These are phyloP conservation scores for Lepraria neglecta DNA, from an alignment of 495 filamentous ascomycete genomes.

Conservation along the genomic window DNA sequence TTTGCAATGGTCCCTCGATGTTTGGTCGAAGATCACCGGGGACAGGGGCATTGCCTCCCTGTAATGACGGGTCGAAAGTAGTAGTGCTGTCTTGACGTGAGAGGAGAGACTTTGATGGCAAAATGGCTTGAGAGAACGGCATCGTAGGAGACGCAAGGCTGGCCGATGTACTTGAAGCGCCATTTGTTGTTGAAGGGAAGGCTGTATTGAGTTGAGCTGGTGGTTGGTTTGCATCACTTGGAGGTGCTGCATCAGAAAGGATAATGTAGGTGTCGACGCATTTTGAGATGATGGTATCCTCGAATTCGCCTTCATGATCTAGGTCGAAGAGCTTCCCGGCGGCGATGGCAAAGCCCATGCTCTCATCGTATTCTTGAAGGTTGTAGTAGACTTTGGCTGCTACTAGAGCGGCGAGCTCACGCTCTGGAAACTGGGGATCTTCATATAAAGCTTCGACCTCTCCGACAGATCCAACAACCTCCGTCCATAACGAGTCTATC, in stretches of 20 bases:
- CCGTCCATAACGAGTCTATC: constrained; percentile 94
- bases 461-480: constrained; percentile 83
- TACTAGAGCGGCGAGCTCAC: constrained; percentile 88
- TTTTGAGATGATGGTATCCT: constrained; percentile 97
- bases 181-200: constrained; percentile 56
- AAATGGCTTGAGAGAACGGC: constrained; percentile 83
- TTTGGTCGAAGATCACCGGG: constrained; percentile 48
- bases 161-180: constrained; percentile 58
- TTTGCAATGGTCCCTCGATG: constrained; percentile 66
- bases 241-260: constrained; percentile 56
- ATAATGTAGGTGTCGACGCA: constrained; percentile 97
- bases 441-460: constrained; percentile 98
- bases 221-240: constrained; percentile 43
- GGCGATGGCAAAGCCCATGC: constrained; percentile 95
- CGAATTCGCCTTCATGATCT: constrained; percentile 87
- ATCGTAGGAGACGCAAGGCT: constrained; percentile 79
- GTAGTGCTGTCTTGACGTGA: constrained; percentile 64
- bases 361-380: constrained; percentile 96
- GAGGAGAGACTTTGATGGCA: constrained; percentile 89
- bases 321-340: constrained; percentile 94
- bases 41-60: constrained; percentile 48
- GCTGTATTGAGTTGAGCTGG: constrained; percentile 67
- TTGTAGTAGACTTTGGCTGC: constrained; percentile 98
- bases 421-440: constrained; percentile 88
- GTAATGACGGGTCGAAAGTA: constrained; percentile 48